These are phyloP conservation scores for Theobroma grandiflorum DNA, from an alignment of 441 rosid species.

Conservation along the genomic window DNA sequence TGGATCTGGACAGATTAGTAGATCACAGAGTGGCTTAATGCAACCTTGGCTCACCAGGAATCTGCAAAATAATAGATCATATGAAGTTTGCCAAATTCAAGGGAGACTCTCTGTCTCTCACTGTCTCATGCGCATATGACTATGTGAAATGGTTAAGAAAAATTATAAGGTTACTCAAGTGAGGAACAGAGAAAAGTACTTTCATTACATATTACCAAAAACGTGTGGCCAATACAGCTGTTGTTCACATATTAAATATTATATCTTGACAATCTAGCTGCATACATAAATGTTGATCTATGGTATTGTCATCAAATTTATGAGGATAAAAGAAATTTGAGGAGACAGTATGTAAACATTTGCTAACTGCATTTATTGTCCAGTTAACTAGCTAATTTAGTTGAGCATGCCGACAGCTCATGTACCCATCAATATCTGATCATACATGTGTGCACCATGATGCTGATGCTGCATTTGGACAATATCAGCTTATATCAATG, in stretches of 20 bases:
- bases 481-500: background rate
- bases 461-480: background rate
- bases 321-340: background rate
- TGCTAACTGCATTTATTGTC: background rate
- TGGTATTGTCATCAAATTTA: background rate
- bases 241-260: background rate
- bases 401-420: background rate
- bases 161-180: background rate
- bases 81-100: constrained; percentile 11
- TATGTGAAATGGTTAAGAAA: background rate
- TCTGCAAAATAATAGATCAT: constrained; percentile 40
- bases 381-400: constrained; percentile 13
- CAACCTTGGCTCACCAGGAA: constrained; percentile 65
- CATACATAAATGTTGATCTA: background rate
- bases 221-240: background rate
- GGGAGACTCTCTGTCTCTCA: background rate
- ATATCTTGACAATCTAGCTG: background rate
- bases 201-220: background rate
- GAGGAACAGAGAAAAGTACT: background rate
- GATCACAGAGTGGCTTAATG: constrained; percentile 72
- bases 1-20: constrained; percentile 66
- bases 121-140: background rate
- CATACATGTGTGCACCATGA: background rate
- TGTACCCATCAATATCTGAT: background rate
- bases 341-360: background rate